Evolutionary conservation across 2,329 filamentous ascomycete genomes (phyloP), one percentile per base, ranked within the genome.

Genomic region (Onygenales sp.): DNA sequence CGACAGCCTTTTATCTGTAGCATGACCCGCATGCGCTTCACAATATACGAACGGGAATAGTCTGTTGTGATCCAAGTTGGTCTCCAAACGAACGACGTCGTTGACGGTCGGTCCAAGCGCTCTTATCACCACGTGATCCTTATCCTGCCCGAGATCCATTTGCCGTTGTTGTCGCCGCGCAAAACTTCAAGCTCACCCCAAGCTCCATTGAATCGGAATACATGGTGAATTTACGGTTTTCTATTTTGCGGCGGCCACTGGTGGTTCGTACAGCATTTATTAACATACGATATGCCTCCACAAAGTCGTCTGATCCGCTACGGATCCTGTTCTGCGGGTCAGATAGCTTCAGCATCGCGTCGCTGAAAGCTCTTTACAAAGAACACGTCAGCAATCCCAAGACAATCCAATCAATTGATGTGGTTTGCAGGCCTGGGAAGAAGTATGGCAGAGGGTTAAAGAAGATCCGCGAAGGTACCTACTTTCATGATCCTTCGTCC

Each of bases 311-410:
- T 58, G 69, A 77, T 13, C 87, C 88, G 2, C 76, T 98, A 34
- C 80, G 84, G 36, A 89, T 98, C 52, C 79, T 98, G 3, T 98
- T 96, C 71, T 97, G 91, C 71, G 93, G 93, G 57, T 93, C 92
- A 2, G 93, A 98, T 68, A 78, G 84, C 2, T 95, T 97, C 70
- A 96, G 92, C 73, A 86, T 86, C 62, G 80, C 79, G 51, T 88
- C 89, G 1, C 75, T 98, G 49, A 73, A 74, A 54, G 86, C 87
- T 5, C 73, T 98, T 36, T 69, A 85, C 61, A 63, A 72, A 4
- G 85, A 88, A 64, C 77, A 83, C 51, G 56, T 67, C 31, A 64
- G 63, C 51, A 77, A 77, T 53, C 77, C 72, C 6, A 70, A 70
- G 14, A 72, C 82, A 9, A 83, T 95, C 52, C 76, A 78, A 54